Percentiles rank a stretch among this genome's conserved stretches.
These are phyloP conservation scores for Caryopteris hybrid DNA, from an alignment of 305 asterid species.

Conservation along the genomic window DNA sequence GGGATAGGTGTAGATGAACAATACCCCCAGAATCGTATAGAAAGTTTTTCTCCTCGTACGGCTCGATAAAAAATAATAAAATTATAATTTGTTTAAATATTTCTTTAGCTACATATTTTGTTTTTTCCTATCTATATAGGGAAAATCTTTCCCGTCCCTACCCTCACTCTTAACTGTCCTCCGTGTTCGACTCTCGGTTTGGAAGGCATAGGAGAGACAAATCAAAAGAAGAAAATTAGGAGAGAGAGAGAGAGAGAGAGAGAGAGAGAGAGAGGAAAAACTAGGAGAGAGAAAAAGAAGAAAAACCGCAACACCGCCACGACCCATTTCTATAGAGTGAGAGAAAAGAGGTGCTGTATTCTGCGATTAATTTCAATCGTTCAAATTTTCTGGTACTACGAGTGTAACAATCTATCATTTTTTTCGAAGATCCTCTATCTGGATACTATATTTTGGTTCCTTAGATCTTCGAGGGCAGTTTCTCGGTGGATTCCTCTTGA, in stretches of 20 bases:
- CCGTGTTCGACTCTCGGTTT: conserved; percentile 61
- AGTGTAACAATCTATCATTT: not conserved
- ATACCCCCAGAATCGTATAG: no score
- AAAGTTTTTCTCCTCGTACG: no score
- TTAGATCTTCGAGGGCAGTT: conserved; percentile 15
- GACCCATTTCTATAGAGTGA: conserved; percentile 21
- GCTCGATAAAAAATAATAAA: no score
- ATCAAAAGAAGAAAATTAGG: conserved; percentile 13
- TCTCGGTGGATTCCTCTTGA: not conserved
- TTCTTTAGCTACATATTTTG: no score
- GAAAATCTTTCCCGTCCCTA: not conserved
- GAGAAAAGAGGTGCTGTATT: conserved; percentile 8
- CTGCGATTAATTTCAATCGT: conserved; percentile 19
- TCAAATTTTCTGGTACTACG: conserved; percentile 1
- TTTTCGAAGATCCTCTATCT: conserved; percentile 15
- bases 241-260: no score
- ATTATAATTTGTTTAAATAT: no score
- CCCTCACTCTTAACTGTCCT: conserved; percentile 40
- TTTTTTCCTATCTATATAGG: not conserved
- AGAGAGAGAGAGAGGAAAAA: no score
- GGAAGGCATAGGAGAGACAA: conserved; percentile 24
- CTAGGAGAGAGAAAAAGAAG: not conserved
- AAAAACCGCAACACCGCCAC: conserved; percentile 8
- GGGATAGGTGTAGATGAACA: no score
- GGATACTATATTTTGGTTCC: conserved; percentile 10